Conservation (phyloP, 208 protist genomes). For the Leishmania arabica region DNA sequence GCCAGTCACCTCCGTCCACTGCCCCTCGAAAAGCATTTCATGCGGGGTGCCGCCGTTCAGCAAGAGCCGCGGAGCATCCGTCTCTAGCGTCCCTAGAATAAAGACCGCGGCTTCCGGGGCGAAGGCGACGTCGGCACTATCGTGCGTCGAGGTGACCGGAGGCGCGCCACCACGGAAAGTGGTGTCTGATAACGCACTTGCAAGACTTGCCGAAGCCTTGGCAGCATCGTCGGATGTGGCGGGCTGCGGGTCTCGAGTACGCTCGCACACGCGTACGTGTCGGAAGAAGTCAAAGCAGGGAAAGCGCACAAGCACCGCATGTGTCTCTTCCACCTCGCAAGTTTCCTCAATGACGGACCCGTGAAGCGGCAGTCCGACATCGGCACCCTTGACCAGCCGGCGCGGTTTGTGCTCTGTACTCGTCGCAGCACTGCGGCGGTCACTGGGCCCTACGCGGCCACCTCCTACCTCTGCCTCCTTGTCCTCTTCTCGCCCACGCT, state of each 20-base stretch:
- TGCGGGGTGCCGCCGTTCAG: conserved; percentile 37
- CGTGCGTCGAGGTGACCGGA: background rate
- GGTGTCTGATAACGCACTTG: background rate
- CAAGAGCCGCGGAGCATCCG: conserved; percentile 49
- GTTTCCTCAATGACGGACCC: conserved; percentile 45
- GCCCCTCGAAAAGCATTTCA: conserved; percentile 64
- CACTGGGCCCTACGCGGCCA: background rate
- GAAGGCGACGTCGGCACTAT: conserved; percentile 13
- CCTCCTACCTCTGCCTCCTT: background rate
- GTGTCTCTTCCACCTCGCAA: conserved; percentile 44
- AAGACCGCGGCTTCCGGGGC: conserved; percentile 41
- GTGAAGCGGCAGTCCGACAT: conserved; percentile 9
- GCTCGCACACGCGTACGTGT: conserved; percentile 77
- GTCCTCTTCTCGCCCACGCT: background rate
- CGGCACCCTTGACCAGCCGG: conserved; percentile 11
- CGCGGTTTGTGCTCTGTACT: background rate
- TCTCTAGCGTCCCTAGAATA: conserved; percentile 41
- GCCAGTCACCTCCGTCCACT: conserved; percentile 46
- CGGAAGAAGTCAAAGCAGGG: conserved; percentile 85
- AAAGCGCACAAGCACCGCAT: conserved; percentile 66
- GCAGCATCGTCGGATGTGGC: background rate
- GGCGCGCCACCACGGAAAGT: background rate
- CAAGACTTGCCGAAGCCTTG: background rate
- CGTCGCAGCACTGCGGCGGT: background rate
- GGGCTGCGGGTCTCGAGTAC: background rate